Percentiles rank a stretch among this genome's conserved stretches.
phyloP scores from a whole-genome alignment of 495 filamentous ascomycete species.

The Chaetomium cochliodes region DNA sequence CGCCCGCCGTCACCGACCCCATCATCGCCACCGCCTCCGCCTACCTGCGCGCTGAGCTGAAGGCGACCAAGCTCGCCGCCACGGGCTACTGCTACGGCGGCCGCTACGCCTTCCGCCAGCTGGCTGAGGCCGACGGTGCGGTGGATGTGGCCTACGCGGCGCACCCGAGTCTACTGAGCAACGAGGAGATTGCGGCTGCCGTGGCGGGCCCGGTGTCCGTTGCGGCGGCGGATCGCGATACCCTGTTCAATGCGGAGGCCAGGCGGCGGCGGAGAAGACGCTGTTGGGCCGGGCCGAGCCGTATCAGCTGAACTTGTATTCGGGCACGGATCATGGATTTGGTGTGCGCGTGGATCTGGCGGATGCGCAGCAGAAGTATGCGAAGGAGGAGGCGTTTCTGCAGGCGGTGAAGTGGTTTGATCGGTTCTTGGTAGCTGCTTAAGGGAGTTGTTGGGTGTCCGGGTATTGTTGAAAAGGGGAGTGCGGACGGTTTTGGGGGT shows the following conservation, averaged over 20 bases:
- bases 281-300: slow-evolving; percentile 33
- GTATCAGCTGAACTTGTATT: slow-evolving; percentile 68
- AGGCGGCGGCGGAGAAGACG: slow-evolving; percentile 53
- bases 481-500: no score
- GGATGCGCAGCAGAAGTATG: slow-evolving; percentile 60
- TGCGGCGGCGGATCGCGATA: slow-evolving; percentile 66
- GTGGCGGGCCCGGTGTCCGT: slow-evolving; percentile 66
- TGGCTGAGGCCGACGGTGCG: slow-evolving; percentile 36
- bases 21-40: slow-evolving; percentile 60
- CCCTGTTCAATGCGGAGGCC: slow-evolving; percentile 59
- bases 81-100: slow-evolving; percentile 65
- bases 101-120: slow-evolving; percentile 44
- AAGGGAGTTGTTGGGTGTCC: no score
- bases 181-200: slow-evolving; percentile 62
- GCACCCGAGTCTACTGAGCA: slow-evolving; percentile 65
- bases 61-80: slow-evolving; percentile 61
- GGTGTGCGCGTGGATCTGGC: slow-evolving; percentile 61
- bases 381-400: slow-evolving; percentile 73
- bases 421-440: slow-evolving; percentile 17
- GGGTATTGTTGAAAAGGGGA: no score
- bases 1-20: slow-evolving; percentile 56
- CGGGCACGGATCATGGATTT: slow-evolving; percentile 68
- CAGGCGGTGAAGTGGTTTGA: slow-evolving; percentile 75
- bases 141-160: slow-evolving; percentile 65
- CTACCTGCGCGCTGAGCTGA: slow-evolving; percentile 55